A percentile compares a stretch with the other conserved stretches of the same genome.
Evolutionary conservation across 2,329 filamentous ascomycete genomes (phyloP).

Genomic region (Xylaria sp.): DNA sequence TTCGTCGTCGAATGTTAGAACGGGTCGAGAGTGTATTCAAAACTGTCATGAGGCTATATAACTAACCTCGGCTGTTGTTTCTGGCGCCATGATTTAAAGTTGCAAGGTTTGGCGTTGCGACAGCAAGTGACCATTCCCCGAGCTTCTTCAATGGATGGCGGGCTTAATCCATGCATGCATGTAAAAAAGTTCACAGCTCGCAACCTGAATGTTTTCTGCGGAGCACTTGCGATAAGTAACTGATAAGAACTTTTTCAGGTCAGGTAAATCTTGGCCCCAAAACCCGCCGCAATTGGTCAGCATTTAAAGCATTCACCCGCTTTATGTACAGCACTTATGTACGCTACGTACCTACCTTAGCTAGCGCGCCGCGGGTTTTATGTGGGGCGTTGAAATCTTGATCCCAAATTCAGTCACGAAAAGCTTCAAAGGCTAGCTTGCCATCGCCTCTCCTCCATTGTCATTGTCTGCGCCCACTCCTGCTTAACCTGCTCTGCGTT

Average conservation of each 20-base stretch:
- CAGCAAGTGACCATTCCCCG: not conserved
- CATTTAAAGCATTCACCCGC: not conserved
- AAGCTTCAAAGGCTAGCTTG: conserved; percentile 30
- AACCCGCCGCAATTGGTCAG: not conserved
- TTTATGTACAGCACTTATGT: not conserved
- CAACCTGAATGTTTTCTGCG: conserved; percentile 39
- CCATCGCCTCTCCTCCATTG: conserved; percentile 14
- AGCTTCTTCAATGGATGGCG: conserved; percentile 16
- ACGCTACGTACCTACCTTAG: not conserved
- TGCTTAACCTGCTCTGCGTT: conserved; percentile 6
- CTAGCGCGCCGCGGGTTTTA: not conserved
- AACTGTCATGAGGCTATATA: not conserved
- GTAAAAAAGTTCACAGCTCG: conserved; percentile 42
- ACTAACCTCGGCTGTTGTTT: conserved; percentile 43
- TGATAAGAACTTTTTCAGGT: conserved; percentile 42
- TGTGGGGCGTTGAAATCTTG: conserved; percentile 33
- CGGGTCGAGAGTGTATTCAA: not conserved
- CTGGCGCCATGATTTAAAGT: conserved; percentile 44
- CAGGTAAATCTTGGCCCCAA: not conserved
- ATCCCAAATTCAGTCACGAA: no score
- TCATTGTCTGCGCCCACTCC: conserved; percentile 24
- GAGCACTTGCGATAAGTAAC: conserved; percentile 42
- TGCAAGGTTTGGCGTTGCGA: conserved; percentile 16
- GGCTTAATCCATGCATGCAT: conserved; percentile 24
- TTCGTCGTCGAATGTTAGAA: conserved; percentile 29